phyloP scores from a whole-genome alignment of 148 eudicot species.

The Rhododendron mucronatum region DNA sequence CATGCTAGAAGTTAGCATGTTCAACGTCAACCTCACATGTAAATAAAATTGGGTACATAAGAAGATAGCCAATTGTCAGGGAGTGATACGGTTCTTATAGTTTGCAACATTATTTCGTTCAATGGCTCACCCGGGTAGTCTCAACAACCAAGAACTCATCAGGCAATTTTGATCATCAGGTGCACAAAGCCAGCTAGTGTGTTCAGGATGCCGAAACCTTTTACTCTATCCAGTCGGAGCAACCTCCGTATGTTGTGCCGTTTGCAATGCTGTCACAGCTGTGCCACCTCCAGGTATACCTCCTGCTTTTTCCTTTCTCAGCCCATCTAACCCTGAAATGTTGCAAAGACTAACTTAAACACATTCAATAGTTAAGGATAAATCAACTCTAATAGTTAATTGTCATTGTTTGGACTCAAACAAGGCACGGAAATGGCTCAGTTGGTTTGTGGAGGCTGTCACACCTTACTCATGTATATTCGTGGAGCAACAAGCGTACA shows the following conservation, averaged over 20 bases:
- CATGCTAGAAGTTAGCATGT: neutral
- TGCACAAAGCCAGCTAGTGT: slow-evolving; percentile 71
- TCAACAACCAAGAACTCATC: neutral
- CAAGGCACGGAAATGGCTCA: slow-evolving; percentile 94
- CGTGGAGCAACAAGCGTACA: slow-evolving; percentile 91
- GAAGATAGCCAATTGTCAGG: neutral
- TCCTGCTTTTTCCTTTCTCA: neutral
- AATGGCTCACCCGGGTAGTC: neutral
- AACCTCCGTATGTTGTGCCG: slow-evolving; percentile 80
- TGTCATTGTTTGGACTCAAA: neutral
- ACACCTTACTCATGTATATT: slow-evolving; percentile 79
- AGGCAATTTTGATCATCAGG: slow-evolving; percentile 34
- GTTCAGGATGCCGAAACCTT: slow-evolving; percentile 79
- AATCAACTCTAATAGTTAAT: neutral
- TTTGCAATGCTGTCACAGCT: slow-evolving; percentile 78
- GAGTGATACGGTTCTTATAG: neutral
- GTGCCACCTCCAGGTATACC: slow-evolving; percentile 73
- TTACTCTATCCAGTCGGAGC: slow-evolving; percentile 84
- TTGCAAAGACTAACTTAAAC: neutral
- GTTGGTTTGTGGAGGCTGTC: slow-evolving; percentile 85
- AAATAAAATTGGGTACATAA: neutral
- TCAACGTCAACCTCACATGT: neutral
- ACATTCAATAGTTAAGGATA: neutral
- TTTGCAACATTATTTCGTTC: neutral
- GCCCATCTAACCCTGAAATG: neutral